Conservation (phyloP, 768 basidiomycete species). For the Coprinellus micaceus region DNA sequence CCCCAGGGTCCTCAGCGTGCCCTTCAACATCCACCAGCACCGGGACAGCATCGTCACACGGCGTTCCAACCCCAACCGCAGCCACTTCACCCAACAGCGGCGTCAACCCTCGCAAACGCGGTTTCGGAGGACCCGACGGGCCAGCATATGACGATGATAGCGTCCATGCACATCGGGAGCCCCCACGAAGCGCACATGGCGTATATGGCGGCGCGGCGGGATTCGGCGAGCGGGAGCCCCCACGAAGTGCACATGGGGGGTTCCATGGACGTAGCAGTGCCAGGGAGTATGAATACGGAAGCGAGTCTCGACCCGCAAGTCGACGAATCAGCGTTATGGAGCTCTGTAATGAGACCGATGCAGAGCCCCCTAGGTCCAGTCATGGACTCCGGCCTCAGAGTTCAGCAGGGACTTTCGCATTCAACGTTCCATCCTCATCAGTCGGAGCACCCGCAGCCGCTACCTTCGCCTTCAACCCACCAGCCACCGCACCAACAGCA, state of each 20-base stretch:
- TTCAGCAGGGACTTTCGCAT: not conserved
- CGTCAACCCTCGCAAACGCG: constrained; percentile 57
- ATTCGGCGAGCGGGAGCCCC: constrained; percentile 3
- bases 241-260: constrained; percentile 9
- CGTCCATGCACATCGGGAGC: constrained; percentile 7
- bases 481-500: constrained; percentile 6
- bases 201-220: not conserved
- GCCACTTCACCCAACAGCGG: constrained; percentile 25
- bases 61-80: constrained; percentile 18
- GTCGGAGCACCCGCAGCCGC: constrained; percentile 13
- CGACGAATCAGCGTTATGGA: constrained; percentile 83
- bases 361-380: constrained; percentile 4
- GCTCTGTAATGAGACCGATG: constrained; percentile 70
- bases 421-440: not conserved
- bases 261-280: constrained; percentile 11
- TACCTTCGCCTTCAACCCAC: not conserved
- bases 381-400: not conserved
- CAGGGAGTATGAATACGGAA: constrained; percentile 59
- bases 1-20: not conserved
- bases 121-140: constrained; percentile 56
- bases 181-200: constrained; percentile 11
- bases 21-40: not conserved
- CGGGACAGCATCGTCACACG: constrained; percentile 24
- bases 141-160: constrained; percentile 28
- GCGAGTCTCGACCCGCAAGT: constrained; percentile 75